Base-by-base conservation (phyloP, 2,329 filamentous ascomycete species). In the Penicillium sp. region DNA sequence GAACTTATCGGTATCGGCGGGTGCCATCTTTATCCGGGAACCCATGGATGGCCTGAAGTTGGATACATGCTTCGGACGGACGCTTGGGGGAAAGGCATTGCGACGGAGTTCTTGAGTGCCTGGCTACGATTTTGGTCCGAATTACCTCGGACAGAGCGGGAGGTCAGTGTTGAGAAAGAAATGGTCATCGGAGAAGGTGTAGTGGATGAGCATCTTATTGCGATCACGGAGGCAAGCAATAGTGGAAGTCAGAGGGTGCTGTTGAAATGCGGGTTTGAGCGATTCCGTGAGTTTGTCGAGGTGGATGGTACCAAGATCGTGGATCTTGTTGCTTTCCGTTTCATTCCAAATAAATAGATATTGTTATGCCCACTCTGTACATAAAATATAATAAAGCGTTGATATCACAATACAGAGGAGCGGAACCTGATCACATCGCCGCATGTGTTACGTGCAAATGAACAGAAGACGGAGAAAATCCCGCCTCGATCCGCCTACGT, bases 1-100 rank as follows among this genome's bases (percentile, higher is more conserved):
- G 57, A 59, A 12, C 35, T 61, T 27, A 54, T 61, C 42, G 59
- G 59, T 4, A 54, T 59, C 7, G 59, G 59, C 13, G 59, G 59
- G 15, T 61, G 59, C 6, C 59, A 61, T 19, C 41, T 54, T 2
- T 61, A 59, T 19, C 59, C 49, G 19, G 57, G 27, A n/a, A 15
- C 8, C 0, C 57, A 61, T 41, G 59, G 59, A 2, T 61, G 59
- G 59, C 59, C 59, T 9, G 59, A 61, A 29, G 19, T 59, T 21
- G 59, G 59, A n/a, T 61, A 61, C 21, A 56, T 61, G 35, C 46
- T 61, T 21, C 50, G 53, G 27, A 40, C 49, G 2, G 57, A 61
- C n/a, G 42, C 48, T 27, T 61, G 59, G 59, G 59, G 59, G 13
- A 50, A 59, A 43, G 59, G 59, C 7, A 8, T 61, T 5, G 59